Evolutionary conservation across 495 filamentous ascomycete genomes (phyloP), one percentile per base, ranked within the genome.

Genomic region (Neurospora cerealis): DNA sequence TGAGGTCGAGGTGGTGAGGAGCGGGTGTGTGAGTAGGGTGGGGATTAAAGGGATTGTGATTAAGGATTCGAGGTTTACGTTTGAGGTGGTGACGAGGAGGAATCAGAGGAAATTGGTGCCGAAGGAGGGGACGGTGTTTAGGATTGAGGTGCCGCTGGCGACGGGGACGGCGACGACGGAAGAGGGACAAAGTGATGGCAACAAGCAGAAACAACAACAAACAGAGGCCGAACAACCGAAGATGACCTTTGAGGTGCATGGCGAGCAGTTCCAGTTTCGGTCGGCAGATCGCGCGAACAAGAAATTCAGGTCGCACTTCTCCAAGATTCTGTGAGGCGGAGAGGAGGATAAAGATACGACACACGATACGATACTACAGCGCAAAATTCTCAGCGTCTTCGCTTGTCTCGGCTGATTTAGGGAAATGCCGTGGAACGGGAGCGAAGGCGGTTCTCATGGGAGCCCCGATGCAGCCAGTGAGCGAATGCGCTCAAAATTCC

Each of bases 71-170:
- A 94, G 91, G 81, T 93, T 92, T 80, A 89, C 90, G 13, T 96
- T 98, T 83, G 91, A 95, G 81, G 79, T 99, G 76, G 86, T 99
- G 39, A 96, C 90, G 21, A 85, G 87, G 78, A 85, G 85, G 73
- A 79, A 96, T 71, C 89, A 90, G 80, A 84, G 92, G 46, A 86
- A 86, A 91, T 87, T 88, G 24, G 85, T 98, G 73, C 95, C 96
- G 4, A 99, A 99, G 80, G 94, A 95, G 78, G 89, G 94, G 48
- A 93, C 93, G 0, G 83, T 96, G 13, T 98, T 99, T 80, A 88
- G 92, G 21, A 89, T 98, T 77, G 86, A 86, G 71, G 85, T 98
- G 17, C 89, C 91, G 6, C 75, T 87, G 4, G 85, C 83, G 2
- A 71, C 44, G 28, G 74, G 72, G 28, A 79, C 44, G 38, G 71